Evolutionary conservation across 1,139 yeast genomes (phyloP), one percentile per base, ranked within the genome.

Genomic region (Suhomyces wounanorum): DNA sequence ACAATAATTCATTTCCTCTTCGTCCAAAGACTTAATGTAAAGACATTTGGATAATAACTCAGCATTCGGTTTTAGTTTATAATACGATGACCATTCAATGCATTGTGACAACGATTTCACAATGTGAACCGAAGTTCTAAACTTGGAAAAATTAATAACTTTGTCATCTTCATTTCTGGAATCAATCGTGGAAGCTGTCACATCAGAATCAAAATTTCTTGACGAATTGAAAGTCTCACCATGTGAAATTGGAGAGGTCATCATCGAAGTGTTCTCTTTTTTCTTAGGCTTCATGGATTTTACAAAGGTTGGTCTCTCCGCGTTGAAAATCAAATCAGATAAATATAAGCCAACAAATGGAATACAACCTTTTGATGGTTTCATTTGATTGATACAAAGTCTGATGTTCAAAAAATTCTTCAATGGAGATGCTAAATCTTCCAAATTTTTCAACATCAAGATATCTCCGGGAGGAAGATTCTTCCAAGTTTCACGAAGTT

Each of bases 331-430:
- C 61, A 92, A 76, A 66, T 94, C 98, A 2, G 92, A 85, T 47
- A 94, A 68, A 61, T 89, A 91, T 40, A 94, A 75, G 1, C 96
- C 97, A 48, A 92, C 82, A 65, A 91, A 92, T 25, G 98, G 98
- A 46, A 92, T 84, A 60, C 96, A 86, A 1, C 98, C 98, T 52
- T 75, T 78, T 1, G 89, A 79, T 13, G 91, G 90, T 50, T 81
- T 81, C 54, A 86, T 73, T 41, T 75, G 78, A 56, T 81, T 82
- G 55, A 90, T 76, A 52, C 87, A 81, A 21, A 76, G 67, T 56
- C 97, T 76, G 53, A 92, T 75, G 49, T 80, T 79, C 49, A 79
- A 69, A 64, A 89, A 92, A 64, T 86, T 85, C 61, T 78, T 81
- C 53, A 83, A 70, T 11, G 91, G 86, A 14, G 87, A 82, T 0